These are phyloP conservation scores for Alternaria brassicae DNA, from an alignment of 2,329 filamentous ascomycete species.

Conservation along the genomic window DNA sequence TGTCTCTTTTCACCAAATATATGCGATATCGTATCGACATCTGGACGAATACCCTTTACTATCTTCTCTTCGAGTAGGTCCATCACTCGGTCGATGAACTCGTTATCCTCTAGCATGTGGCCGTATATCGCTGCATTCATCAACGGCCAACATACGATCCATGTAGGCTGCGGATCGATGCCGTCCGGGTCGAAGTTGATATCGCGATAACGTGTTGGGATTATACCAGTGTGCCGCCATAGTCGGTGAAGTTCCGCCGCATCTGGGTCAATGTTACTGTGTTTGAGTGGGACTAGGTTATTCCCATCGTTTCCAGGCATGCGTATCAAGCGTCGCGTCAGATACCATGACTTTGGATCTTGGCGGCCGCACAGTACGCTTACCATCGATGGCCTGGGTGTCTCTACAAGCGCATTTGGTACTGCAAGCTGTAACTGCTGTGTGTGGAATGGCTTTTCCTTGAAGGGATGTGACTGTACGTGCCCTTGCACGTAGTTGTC, in stretches of 20 bases:
- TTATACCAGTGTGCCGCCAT: constrained; percentile 8
- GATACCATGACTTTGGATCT: background rate
- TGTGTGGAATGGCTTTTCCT: background rate
- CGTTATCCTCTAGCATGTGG: constrained; percentile 9
- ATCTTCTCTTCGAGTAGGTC: constrained; percentile 19
- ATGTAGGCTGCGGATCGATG: constrained; percentile 7
- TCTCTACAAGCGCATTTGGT: background rate
- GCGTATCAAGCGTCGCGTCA: background rate
- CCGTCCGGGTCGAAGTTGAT: background rate
- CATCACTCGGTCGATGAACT: constrained; percentile 24
- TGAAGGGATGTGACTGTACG: background rate
- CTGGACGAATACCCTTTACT: background rate
- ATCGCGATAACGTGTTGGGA: background rate
- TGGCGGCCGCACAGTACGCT: background rate
- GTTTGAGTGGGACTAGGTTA: background rate
- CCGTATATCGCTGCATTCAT: constrained; percentile 27
- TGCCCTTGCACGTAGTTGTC: background rate
- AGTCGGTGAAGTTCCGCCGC: constrained; percentile 4
- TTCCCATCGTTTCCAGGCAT: background rate
- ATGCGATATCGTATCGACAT: constrained; percentile 22
- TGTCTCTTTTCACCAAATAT: constrained; percentile 12
- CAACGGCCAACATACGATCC: constrained; percentile 21
- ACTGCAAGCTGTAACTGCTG: background rate
- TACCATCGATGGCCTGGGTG: background rate
- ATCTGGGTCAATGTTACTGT: background rate